Percentiles rank a stretch among this genome's conserved stretches.
Evolutionary conservation across 768 basidiomycete genomes (phyloP).

Genomic region (Pleurotus djamor): DNA sequence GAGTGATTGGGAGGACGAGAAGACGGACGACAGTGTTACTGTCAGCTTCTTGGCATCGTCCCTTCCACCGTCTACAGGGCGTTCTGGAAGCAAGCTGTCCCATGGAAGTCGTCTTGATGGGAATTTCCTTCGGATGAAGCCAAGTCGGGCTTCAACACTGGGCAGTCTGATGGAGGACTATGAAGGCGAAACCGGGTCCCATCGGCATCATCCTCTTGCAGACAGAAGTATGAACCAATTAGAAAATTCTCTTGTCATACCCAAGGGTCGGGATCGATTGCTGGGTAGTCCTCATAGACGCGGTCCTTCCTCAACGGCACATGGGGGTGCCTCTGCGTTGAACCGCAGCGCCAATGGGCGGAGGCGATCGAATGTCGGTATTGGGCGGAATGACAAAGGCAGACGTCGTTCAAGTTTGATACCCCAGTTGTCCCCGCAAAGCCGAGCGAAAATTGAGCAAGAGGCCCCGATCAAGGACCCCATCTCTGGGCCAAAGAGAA

Average conservation of each 20-base stretch:
- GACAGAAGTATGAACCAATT: conserved; percentile 66
- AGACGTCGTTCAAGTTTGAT: conserved; percentile 81
- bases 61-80: conserved; percentile 32
- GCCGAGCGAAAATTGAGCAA: conserved; percentile 30
- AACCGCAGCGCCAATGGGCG: conserved; percentile 36
- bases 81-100: conserved; percentile 37
- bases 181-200: conserved; percentile 39
- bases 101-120: conserved; percentile 70
- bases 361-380: conserved; percentile 74
- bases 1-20: conserved; percentile 91
- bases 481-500: conserved; percentile 24
- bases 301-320: conserved; percentile 42
- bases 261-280: conserved; percentile 34
- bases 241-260: conserved; percentile 27
- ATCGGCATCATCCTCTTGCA: conserved; percentile 45
- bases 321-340: conserved; percentile 13
- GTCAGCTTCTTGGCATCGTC: conserved; percentile 49
- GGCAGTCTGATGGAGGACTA: conserved; percentile 74
- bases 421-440: conserved; percentile 56
- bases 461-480: conserved; percentile 17
- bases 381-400: conserved; percentile 69
- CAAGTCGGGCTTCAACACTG: conserved; percentile 38
- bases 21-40: conserved; percentile 74
- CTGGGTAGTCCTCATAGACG: conserved; percentile 48
- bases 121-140: conserved; percentile 60